Percentiles rank a stretch among this genome's conserved stretches.
Conservation (phyloP, 164 flowering plant species). For the Magnolia officinalis region DNA sequence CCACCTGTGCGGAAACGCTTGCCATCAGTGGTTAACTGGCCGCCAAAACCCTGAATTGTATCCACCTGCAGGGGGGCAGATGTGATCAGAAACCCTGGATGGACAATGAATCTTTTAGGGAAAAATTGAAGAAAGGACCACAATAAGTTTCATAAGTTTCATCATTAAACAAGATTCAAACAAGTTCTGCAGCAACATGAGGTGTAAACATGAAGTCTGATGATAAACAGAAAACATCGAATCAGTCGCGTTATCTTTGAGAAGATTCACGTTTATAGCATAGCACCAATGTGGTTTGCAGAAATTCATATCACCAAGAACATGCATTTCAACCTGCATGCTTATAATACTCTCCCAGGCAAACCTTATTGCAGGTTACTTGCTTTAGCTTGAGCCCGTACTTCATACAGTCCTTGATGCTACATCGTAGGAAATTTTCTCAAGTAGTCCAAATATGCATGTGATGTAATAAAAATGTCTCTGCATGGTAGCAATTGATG, state of each 20-base stretch:
- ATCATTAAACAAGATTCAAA: neutral
- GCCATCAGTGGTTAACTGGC: constrained; percentile 91
- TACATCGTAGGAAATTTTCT: neutral
- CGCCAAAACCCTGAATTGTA: constrained; percentile 89
- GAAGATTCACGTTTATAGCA: neutral
- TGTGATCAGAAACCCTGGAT: neutral
- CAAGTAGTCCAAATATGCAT: neutral
- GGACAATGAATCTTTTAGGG: too few relatives aligned
- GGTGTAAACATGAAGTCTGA: neutral
- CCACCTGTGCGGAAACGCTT: constrained; percentile 67
- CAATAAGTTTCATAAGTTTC: neutral
- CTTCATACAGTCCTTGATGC: neutral
- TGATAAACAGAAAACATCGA: neutral
- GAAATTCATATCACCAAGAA: neutral
- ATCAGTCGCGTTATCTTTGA: neutral
- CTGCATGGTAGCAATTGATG: too few relatives aligned
- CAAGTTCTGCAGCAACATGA: neutral
- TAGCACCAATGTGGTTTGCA: neutral
- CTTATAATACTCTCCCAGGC: neutral
- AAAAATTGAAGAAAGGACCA: neutral
- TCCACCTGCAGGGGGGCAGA: constrained; percentile 55
- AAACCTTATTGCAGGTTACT: neutral
- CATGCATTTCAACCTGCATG: too few relatives aligned
- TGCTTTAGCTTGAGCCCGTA: neutral
- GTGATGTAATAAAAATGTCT: neutral